Percentiles rank a stretch among this genome's conserved stretches.
Conservation (phyloP, 495 filamentous ascomycete genomes). For the Peziza echinospora region DNA sequence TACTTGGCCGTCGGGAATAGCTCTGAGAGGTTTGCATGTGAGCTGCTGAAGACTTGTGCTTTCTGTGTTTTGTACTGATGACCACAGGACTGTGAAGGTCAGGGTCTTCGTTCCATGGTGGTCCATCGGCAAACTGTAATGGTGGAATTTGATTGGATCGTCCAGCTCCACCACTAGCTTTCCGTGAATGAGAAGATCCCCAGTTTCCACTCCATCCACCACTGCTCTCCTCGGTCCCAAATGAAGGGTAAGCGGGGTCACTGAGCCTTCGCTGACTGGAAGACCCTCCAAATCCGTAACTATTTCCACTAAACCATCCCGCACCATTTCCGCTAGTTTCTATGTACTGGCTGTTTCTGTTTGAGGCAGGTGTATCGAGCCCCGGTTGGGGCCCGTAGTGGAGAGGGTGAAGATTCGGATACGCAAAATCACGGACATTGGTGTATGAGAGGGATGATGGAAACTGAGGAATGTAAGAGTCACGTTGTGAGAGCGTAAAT, state of each 20-base stretch:
- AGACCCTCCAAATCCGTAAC: conserved; percentile 12
- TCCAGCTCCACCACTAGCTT: conserved; percentile 21
- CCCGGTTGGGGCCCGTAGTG: conserved; percentile 74
- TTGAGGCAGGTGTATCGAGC: conserved; percentile 51
- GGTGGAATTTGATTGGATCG: conserved; percentile 48
- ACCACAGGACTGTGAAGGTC: conserved; percentile 82
- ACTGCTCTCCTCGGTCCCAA: conserved; percentile 32
- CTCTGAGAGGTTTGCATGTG: conserved; percentile 15
- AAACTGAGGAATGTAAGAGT: conserved; percentile 61
- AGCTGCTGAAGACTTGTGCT: conserved; percentile 51
- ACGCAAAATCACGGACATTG: conserved; percentile 88
- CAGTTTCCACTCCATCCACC: conserved; percentile 32
- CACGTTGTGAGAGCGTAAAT: conserved; percentile 48
- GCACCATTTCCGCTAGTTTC: conserved; percentile 5
- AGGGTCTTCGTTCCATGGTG: conserved; percentile 94
- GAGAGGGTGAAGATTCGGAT: conserved; percentile 55
- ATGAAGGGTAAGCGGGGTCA: conserved; percentile 43
- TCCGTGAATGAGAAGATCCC: conserved; percentile 9
- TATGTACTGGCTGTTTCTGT: conserved; percentile 37
- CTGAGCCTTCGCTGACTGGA: conserved; percentile 38
- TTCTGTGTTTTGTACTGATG: conserved; percentile 53
- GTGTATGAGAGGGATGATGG: conserved; percentile 77
- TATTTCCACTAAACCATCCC: conserved; percentile 16
- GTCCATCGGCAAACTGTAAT: conserved; percentile 75
- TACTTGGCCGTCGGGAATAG: conserved; percentile 13